Evolutionary conservation across 1,139 yeast species (phyloP).

Genomic region (Yamadazyma trypodendri): DNA sequence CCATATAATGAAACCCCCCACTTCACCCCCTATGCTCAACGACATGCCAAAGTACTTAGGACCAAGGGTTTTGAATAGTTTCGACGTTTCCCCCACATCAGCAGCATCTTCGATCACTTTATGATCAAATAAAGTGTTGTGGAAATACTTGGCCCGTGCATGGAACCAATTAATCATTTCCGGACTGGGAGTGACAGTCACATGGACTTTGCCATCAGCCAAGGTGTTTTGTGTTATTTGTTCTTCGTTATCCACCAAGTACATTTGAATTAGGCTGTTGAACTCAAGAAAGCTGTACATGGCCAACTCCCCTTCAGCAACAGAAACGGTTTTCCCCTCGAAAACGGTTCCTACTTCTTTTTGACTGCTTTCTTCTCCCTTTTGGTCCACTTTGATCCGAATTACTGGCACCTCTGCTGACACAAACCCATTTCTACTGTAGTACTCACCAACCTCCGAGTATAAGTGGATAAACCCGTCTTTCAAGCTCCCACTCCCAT

Average conservation of each 20-base stretch:
- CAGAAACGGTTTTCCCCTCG: constrained; percentile 20
- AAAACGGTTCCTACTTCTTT: background rate
- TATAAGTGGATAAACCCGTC: constrained; percentile 54
- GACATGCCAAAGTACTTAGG: constrained; percentile 36
- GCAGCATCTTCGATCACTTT: background rate
- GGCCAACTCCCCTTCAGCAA: constrained; percentile 28
- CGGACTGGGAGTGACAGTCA: constrained; percentile 29
- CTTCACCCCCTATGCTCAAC: constrained; percentile 16
- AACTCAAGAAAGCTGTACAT: constrained; percentile 33
- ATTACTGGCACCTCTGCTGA: constrained; percentile 43
- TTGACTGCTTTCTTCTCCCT: background rate
- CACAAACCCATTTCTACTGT: constrained; percentile 56
- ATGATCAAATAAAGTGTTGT: constrained; percentile 24
- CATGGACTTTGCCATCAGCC: constrained; percentile 29
- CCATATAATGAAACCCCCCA: constrained; percentile 38
- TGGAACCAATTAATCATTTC: constrained; percentile 46
- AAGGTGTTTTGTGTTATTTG: constrained; percentile 19
- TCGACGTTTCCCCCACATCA: constrained; percentile 21
- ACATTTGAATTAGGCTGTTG: constrained; percentile 23
- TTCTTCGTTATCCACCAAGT: constrained; percentile 20
- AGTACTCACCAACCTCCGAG: constrained; percentile 74
- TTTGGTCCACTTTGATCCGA: constrained; percentile 1
- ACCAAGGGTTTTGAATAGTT: constrained; percentile 21
- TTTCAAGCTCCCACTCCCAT: constrained; percentile 23
- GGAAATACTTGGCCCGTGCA: constrained; percentile 38